Conservation (phyloP, 495 filamentous ascomycete genomes). For the Parmelia sp. region DNA sequence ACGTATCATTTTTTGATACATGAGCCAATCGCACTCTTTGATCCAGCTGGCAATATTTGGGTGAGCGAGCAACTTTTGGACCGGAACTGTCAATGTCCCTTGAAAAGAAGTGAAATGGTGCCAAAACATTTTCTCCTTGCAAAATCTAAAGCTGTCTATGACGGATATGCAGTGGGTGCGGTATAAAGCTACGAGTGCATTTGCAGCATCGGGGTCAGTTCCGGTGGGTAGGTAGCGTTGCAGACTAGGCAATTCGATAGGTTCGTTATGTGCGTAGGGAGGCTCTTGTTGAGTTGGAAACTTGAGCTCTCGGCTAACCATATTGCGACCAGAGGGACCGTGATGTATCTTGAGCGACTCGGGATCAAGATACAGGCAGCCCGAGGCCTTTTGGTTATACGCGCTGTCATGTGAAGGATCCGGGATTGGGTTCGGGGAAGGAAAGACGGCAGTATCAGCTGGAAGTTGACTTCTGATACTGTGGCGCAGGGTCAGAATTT, state of each 20-base stretch:
- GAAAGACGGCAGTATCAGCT: constrained; percentile 62
- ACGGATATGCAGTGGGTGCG: constrained; percentile 90
- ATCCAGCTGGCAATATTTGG: constrained; percentile 85
- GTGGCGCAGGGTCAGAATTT: neutral
- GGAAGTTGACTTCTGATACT: constrained; percentile 41
- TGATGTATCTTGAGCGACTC: constrained; percentile 18
- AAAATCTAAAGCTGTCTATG: constrained; percentile 88
- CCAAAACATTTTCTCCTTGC: constrained; percentile 90
- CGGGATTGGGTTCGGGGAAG: constrained; percentile 50
- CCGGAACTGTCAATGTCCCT: constrained; percentile 89
- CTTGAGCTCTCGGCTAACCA: constrained; percentile 59
- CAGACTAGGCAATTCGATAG: constrained; percentile 71
- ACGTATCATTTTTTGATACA: constrained; percentile 94
- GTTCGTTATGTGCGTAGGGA: constrained; percentile 52
- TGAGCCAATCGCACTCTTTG: constrained; percentile 84
- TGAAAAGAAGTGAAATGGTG: constrained; percentile 94
- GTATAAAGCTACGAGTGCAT: constrained; percentile 77
- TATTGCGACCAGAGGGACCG: constrained; percentile 31
- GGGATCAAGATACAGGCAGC: constrained; percentile 23
- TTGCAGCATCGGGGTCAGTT: constrained; percentile 77
- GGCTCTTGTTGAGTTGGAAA: constrained; percentile 53
- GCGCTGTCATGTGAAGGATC: constrained; percentile 27
- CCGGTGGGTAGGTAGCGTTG: constrained; percentile 63
- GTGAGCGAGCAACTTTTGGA: constrained; percentile 87
- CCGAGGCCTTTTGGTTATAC: constrained; percentile 10